A percentile compares a stretch with the other conserved stretches of the same genome.
These are phyloP conservation scores for Colletotrichum sp. DNA, from an alignment of 2,329 filamentous ascomycete species.

Conservation along the genomic window DNA sequence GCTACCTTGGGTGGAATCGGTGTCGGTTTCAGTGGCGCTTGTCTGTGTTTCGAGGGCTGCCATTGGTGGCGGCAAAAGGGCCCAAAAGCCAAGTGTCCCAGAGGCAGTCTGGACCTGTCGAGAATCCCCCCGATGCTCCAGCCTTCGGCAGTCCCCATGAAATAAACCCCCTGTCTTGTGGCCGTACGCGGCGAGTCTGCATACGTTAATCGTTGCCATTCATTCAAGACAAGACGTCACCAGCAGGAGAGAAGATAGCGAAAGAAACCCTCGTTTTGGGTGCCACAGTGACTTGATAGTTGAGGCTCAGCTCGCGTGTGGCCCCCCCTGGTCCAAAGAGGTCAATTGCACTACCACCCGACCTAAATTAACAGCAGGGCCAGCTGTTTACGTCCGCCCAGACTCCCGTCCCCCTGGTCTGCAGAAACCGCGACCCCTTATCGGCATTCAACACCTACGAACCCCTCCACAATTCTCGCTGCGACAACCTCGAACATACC, in stretches of 20 bases:
- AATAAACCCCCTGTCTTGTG: background rate
- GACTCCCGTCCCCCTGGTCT: constrained; percentile 5
- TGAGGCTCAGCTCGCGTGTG: background rate
- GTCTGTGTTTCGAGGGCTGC: background rate
- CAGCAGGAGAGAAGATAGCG: background rate
- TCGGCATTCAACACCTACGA: constrained; percentile 6
- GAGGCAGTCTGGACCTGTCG: constrained; percentile 2
- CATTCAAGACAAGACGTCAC: background rate
- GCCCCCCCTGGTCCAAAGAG: background rate
- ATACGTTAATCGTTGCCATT: background rate
- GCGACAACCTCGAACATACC: constrained; percentile 8
- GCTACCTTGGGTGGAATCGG: background rate
- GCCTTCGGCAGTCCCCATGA: constrained; percentile 3
- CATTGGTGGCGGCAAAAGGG: background rate
- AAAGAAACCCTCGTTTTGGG: background rate
- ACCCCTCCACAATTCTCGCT: constrained; percentile 16
- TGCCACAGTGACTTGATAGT: background rate
- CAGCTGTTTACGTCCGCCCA: constrained; percentile 2
- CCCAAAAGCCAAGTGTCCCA: constrained; percentile 18
- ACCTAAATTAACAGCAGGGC: constrained; percentile 1
- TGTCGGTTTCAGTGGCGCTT: constrained; percentile 10
- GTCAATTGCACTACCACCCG: background rate
- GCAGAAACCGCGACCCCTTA: constrained; percentile 15
- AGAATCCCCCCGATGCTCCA: background rate
- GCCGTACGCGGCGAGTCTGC: background rate